A percentile compares a stretch with the other conserved stretches of the same genome.
phyloP scores from a whole-genome alignment of 208 protist genomes.

The Trypanosomatidae sp. region DNA sequence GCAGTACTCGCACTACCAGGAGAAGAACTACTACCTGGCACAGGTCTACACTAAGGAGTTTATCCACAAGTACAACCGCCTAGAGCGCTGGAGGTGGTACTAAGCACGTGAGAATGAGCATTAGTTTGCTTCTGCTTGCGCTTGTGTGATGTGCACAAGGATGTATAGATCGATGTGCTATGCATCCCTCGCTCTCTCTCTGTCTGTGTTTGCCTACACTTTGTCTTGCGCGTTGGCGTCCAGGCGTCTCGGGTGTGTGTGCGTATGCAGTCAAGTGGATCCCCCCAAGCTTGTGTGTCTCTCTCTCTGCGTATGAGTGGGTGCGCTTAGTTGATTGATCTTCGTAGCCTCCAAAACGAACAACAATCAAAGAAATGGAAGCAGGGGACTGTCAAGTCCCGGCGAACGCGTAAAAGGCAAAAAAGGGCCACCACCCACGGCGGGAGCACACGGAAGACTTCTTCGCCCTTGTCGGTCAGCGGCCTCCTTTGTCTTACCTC shows the following conservation, averaged over 20 bases:
- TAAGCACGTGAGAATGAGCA: slow-evolving; percentile 19
- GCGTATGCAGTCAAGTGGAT: not conserved
- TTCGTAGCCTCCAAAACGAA: not conserved
- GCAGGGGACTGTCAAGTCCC: not conserved
- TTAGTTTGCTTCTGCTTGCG: slow-evolving; percentile 9
- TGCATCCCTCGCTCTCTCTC: not conserved
- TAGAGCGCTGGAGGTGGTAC: slow-evolving; percentile 92
- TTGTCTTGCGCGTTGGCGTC: not conserved
- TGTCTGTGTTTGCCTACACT: not conserved
- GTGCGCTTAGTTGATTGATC: not conserved
- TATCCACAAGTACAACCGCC: slow-evolving; percentile 89
- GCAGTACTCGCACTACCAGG: slow-evolving; percentile 91
- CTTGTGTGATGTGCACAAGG: not conserved
- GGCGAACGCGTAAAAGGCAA: too few relatives aligned
- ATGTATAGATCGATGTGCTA: not conserved
- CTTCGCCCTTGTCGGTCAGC: not conserved
- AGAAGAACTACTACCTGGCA: slow-evolving; percentile 91
- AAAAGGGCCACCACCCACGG: not conserved
- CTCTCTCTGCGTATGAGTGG: not conserved
- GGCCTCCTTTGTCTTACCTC: not conserved
- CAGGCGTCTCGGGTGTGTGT: not conserved
- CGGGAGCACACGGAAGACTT: not conserved
- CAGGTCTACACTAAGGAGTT: slow-evolving; percentile 93
- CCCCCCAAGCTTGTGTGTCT: not conserved
- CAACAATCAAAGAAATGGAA: not conserved